These are phyloP conservation scores for Lecanoromycetidae sp. DNA, from an alignment of 2,329 filamentous ascomycete genomes.

Conservation along the genomic window DNA sequence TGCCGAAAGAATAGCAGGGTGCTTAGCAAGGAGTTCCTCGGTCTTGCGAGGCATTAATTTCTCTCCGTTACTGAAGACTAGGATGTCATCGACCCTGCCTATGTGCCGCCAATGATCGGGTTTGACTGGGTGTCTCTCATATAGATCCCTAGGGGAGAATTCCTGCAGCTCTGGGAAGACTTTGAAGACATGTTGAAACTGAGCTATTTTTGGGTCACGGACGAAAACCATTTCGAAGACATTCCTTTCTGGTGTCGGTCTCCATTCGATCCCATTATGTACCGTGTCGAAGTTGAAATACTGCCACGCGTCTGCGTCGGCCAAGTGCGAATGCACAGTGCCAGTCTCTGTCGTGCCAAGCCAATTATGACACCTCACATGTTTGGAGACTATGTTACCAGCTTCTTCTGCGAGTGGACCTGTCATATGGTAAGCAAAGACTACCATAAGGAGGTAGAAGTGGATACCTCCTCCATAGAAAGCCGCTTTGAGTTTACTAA, in stretches of 20 bases:
- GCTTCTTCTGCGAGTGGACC: neutral
- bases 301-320: neutral
- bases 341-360: neutral
- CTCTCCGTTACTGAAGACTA: slow-evolving; percentile 34
- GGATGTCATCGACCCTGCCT: slow-evolving; percentile 33
- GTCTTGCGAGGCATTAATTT: slow-evolving; percentile 35
- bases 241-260: neutral
- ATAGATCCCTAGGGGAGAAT: slow-evolving; percentile 33
- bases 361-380: neutral
- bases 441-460: neutral
- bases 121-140: slow-evolving; percentile 27
- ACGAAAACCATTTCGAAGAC: neutral
- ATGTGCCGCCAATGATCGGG: slow-evolving; percentile 29
- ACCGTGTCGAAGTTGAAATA: neutral
- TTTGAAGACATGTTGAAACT: slow-evolving; percentile 6
- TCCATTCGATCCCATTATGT: neutral
- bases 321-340: neutral
- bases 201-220: neutral
- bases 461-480: neutral
- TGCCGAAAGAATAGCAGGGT: slow-evolving; percentile 26
- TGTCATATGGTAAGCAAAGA: neutral
- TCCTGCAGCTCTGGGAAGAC: slow-evolving; percentile 17
- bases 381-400: neutral
- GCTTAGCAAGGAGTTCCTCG: slow-evolving; percentile 27
- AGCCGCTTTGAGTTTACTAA: neutral